phyloP scores from a whole-genome alignment of 1,284 basidiomycete species.

The Leccinum laetum region DNA sequence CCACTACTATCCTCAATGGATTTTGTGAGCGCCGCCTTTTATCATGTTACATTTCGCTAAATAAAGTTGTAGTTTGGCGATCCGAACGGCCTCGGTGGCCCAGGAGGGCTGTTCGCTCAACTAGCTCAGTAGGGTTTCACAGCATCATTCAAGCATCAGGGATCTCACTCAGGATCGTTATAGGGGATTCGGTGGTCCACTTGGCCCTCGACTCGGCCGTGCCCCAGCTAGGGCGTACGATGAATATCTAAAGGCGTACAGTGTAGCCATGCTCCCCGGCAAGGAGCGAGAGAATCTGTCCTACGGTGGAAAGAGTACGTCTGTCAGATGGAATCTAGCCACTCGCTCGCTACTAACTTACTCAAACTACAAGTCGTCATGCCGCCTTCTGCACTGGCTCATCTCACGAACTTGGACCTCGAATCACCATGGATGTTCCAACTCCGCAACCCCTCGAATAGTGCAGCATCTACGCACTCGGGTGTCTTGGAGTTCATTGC shows the following conservation, averaged over 20 bases:
- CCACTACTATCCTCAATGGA: constrained; percentile 46
- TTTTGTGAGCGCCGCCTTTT: constrained; percentile 47
- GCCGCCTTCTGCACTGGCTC: constrained; percentile 93
- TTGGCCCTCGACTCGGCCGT: constrained; percentile 45
- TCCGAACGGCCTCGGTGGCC: constrained; percentile 50
- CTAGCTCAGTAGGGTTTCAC: constrained; percentile 49
- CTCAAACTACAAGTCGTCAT: constrained; percentile 77
- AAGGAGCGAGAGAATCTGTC: constrained; percentile 85
- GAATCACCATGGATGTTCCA: constrained; percentile 97
- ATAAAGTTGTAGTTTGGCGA: constrained; percentile 45
- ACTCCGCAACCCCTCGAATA: constrained; percentile 86
- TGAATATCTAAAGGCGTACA: constrained; percentile 85
- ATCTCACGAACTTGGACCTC: constrained; percentile 87
- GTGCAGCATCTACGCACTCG: constrained; percentile 88
- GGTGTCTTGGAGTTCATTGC: constrained; percentile 99
- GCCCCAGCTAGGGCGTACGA: constrained; percentile 69
- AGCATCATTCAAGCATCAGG: not conserved
- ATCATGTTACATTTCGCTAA: constrained; percentile 15
- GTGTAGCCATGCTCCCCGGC: constrained; percentile 83
- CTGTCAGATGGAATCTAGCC: constrained; percentile 15
- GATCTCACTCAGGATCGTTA: constrained; percentile 16
- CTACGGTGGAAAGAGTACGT: constrained; percentile 97
- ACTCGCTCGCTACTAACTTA: constrained; percentile 2
- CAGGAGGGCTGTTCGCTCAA: constrained; percentile 56
- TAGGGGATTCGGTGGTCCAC: constrained; percentile 56